Evolutionary conservation across 805 yeast genomes (phyloP), one percentile per base, ranked within the genome.

Genomic region (Yarrowia phangngaensis): DNA sequence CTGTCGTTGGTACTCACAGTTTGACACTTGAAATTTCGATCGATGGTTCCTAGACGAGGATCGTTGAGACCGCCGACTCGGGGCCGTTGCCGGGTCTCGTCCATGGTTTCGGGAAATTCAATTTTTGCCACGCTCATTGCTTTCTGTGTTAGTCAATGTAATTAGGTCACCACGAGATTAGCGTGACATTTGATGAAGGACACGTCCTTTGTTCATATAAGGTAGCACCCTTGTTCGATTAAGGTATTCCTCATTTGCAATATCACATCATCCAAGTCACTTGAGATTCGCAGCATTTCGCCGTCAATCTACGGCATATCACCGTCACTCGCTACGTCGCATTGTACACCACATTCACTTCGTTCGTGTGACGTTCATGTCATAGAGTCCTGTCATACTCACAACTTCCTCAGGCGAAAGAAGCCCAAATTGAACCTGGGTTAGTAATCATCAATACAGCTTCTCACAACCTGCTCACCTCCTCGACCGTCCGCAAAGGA

Each of bases 91-190:
- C 95, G 88, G 29, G 95, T 79, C 67, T 89, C 97, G 67, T 92
- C 98, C 95, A 92, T 92, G n/a, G 97, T 92, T 69, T 92, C 99
- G 16, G 99, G 98, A 62, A 84, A 92, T 68, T 90, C 97, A 62
- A 92, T 87, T 64, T 92, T 92, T 32, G 97, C 97, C 53, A 94
- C 98, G 54, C 96, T 86, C 57, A 92, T 89, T 41, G 97, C 97
- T 68, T 96, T 84, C 75, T 71, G 53, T 12, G 50, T 16, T 36
- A 40, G 52, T 31, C 16, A 8, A 12, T 7, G 36, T 9, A 13
- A 9, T 6, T n/a, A 17, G 13, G 19, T 8, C 12, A 14, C 8
- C 11, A 8, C 43, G 17, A 6, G 8, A 14, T 8, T 9, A 13
- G n/a, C n/a, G 30, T 9, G 7, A 14, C 11, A 11, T 33, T n/a